Evolutionary conservation across 176 grass and related monocot species (phyloP).

Genomic region (Areca catechu): DNA sequence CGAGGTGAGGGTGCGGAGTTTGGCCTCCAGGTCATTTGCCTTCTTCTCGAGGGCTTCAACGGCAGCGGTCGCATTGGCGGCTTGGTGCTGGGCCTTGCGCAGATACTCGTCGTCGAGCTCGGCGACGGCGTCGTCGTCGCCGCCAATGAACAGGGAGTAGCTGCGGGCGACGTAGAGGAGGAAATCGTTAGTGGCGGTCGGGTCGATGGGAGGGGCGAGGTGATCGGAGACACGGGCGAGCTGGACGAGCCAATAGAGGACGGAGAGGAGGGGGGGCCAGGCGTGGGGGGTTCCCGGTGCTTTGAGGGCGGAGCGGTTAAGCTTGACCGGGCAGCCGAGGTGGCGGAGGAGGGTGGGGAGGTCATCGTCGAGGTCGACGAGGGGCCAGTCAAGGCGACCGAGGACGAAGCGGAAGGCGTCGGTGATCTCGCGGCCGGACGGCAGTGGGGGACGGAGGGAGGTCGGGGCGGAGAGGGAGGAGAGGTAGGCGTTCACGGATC

Average conservation of each 20-base stretch:
- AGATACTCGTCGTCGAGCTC: slow-evolving; percentile 58
- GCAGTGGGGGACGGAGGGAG: slow-evolving; percentile 45
- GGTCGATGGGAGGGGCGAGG: background rate
- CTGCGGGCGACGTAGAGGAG: slow-evolving; percentile 34
- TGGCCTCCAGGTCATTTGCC: slow-evolving; percentile 24
- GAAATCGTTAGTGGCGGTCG: slow-evolving; percentile 24
- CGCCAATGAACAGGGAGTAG: slow-evolving; percentile 42
- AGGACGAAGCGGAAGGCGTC: slow-evolving; percentile 47
- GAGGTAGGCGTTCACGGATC: slow-evolving; percentile 56
- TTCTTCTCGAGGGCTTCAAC: slow-evolving; percentile 43
- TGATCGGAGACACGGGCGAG: slow-evolving; percentile 18
- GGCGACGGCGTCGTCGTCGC: slow-evolving; percentile 32
- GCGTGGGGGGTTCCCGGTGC: slow-evolving; percentile 69
- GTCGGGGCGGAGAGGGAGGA: slow-evolving; percentile 18
- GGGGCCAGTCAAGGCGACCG: slow-evolving; percentile 9
- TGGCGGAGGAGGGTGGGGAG: slow-evolving; percentile 33
- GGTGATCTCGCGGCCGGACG: slow-evolving; percentile 57
- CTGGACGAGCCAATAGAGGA: slow-evolving; percentile 67
- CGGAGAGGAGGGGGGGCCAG: slow-evolving; percentile 66
- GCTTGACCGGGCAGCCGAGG: slow-evolving; percentile 39
- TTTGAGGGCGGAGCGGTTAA: slow-evolving; percentile 60
- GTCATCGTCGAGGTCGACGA: slow-evolving; percentile 43
- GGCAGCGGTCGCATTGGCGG: background rate
- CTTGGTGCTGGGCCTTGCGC: slow-evolving; percentile 28
- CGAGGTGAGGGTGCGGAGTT: slow-evolving; percentile 25